Conservation (phyloP, 129 eudicot species). For the Lactuca sativa region DNA sequence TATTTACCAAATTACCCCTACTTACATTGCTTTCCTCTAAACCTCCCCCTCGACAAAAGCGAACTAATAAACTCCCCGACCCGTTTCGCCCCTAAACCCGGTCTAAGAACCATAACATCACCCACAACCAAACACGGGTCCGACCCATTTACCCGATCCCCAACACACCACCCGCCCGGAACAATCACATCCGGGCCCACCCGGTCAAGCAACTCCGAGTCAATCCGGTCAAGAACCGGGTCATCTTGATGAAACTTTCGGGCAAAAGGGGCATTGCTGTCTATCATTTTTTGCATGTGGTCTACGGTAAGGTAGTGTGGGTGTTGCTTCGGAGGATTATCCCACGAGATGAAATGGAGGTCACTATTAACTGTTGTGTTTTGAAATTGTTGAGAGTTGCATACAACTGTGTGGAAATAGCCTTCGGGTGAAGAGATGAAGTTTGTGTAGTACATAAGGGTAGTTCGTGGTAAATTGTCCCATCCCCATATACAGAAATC, state of each 20-base stretch:
- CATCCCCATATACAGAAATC: constrained; percentile 74
- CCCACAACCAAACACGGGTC: constrained; percentile 62
- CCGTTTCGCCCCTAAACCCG: constrained; percentile 54
- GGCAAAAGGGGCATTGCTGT: constrained; percentile 71
- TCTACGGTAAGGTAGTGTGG: constrained; percentile 50
- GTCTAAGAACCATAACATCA: constrained; percentile 39
- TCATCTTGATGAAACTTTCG: constrained; percentile 59
- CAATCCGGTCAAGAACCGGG: constrained; percentile 61
- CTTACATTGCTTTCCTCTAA: constrained; percentile 48
- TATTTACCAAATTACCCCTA: constrained; percentile 26
- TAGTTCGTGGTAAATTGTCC: constrained; percentile 74
- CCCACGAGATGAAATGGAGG: constrained; percentile 82
- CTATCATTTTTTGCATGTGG: constrained; percentile 53
- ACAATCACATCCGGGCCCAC: constrained; percentile 43
- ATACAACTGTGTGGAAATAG: constrained; percentile 72
- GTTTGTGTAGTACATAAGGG: constrained; percentile 71
- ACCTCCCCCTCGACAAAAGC: constrained; percentile 34
- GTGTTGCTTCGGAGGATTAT: constrained; percentile 76
- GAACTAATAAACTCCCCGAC: constrained; percentile 38
- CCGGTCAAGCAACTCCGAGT: constrained; percentile 53
- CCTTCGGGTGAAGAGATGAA: constrained; percentile 79
- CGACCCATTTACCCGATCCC: constrained; percentile 50
- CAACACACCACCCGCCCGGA: constrained; percentile 77
- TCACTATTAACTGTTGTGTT: constrained; percentile 63
- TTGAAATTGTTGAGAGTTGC: constrained; percentile 58